Evolutionary conservation across 2,329 filamentous ascomycete species (phyloP).

Genomic region (Colletotrichum theobromicola): DNA sequence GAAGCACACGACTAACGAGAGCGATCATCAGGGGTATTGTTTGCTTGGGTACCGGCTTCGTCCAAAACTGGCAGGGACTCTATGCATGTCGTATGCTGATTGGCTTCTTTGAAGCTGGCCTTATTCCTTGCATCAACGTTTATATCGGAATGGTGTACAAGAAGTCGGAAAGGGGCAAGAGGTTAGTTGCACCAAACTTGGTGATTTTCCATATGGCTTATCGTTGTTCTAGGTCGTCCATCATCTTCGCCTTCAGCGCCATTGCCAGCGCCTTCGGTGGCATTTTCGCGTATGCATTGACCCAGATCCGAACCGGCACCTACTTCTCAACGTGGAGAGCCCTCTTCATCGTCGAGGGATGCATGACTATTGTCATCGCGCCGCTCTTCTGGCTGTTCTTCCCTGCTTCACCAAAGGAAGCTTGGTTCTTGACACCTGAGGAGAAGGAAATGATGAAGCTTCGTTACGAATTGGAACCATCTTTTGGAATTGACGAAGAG

Average conservation of each 20-base stretch:
- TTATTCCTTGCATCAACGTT: slow-evolving; percentile 45
- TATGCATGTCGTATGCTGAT: slow-evolving; percentile 14
- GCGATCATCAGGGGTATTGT: neutral
- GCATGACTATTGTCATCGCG: slow-evolving; percentile 40
- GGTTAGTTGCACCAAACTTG: neutral
- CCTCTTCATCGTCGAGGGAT: slow-evolving; percentile 45
- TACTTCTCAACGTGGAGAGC: slow-evolving; percentile 41
- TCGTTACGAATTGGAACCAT: slow-evolving; percentile 16
- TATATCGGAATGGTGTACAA: slow-evolving; percentile 41
- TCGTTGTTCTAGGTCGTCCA: slow-evolving; percentile 28
- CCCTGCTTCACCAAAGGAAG: slow-evolving; percentile 29
- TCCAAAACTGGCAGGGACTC: neutral
- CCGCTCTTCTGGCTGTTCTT: slow-evolving; percentile 31
- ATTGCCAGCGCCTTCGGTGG: slow-evolving; percentile 46
- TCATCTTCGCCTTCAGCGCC: slow-evolving; percentile 44
- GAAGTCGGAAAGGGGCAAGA: slow-evolving; percentile 23
- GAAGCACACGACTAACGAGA: neutral
- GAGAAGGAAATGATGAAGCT: slow-evolving; percentile 29
- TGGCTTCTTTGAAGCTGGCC: slow-evolving; percentile 33
- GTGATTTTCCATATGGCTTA: neutral
- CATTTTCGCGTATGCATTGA: slow-evolving; percentile 46
- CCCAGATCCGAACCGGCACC: slow-evolving; percentile 35
- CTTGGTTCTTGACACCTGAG: slow-evolving; percentile 31
- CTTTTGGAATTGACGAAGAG: slow-evolving; percentile 19
- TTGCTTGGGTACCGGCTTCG: neutral